Evolutionary conservation across 768 basidiomycete genomes (phyloP).

Genomic region (Coprinopsis strossmayeri): DNA sequence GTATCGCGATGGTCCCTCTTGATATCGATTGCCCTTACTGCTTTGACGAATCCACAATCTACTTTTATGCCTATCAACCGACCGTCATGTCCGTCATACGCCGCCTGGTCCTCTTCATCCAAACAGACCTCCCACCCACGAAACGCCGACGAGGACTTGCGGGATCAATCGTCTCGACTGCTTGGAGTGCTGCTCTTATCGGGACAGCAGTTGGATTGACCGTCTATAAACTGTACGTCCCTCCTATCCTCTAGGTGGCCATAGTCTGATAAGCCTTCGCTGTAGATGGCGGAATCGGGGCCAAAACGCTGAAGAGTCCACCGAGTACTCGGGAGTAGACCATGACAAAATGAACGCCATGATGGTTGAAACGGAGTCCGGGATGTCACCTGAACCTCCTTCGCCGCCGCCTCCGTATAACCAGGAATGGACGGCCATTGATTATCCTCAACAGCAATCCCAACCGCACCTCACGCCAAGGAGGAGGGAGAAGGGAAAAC

Average conservation of each 20-base stretch:
- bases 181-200: constrained; percentile 79
- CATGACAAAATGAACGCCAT: not conserved
- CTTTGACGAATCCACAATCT: too few species aligned
- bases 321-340: not conserved
- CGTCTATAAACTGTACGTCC: constrained; percentile 76
- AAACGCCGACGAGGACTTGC: constrained; percentile 80
- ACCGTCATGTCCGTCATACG: constrained; percentile 19
- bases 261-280: not conserved
- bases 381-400: constrained; percentile 16
- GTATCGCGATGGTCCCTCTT: constrained; percentile 8
- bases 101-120: constrained; percentile 37
- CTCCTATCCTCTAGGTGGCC: constrained; percentile 1
- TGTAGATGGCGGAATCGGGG: constrained; percentile 75
- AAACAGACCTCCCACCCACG: constrained; percentile 68
- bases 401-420: constrained; percentile 65
- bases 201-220: constrained; percentile 84
- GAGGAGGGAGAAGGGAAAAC: not conserved
- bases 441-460: constrained; percentile 17
- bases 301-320: constrained; percentile 38
- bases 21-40: too few species aligned
- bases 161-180: constrained; percentile 77
- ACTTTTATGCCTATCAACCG: too few species aligned
- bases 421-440: constrained; percentile 43
- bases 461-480: not conserved
- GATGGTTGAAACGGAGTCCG: constrained; percentile 2